Conservation (phyloP, 1,139 yeast genomes). For the Pichia sp. region DNA sequence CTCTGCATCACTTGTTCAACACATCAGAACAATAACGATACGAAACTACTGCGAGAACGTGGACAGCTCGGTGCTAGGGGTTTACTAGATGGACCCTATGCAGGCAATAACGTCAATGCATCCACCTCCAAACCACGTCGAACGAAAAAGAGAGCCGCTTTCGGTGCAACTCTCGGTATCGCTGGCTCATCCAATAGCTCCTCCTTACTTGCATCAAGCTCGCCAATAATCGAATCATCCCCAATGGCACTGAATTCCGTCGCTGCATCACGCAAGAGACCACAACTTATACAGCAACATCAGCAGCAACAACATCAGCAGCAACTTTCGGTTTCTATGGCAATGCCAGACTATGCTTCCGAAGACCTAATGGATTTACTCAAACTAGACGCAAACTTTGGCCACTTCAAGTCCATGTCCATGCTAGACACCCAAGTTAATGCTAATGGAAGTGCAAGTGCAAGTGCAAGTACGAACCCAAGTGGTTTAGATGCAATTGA, state of each 20-base stretch:
- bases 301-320: no score
- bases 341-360: no score
- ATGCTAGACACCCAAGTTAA: neutral
- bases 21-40: slow-evolving; percentile 19
- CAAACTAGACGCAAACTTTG: slow-evolving; percentile 8
- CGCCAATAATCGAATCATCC: no score
- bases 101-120: slow-evolving; percentile 8
- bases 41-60: slow-evolving; percentile 21
- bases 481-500: slow-evolving; percentile 22
- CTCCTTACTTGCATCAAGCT: no score
- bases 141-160: no score
- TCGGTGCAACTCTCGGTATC: no score
- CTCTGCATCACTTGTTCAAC: slow-evolving; percentile 25
- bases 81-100: slow-evolving; percentile 26
- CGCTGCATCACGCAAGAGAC: no score
- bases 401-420: neutral
- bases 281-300: no score
- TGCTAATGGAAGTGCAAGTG: neutral
- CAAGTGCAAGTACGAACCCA: neutral
- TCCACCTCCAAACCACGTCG: slow-evolving; percentile 1
- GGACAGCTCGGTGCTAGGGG: slow-evolving; percentile 27
- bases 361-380: slow-evolving; percentile 8
- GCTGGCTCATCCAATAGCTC: no score
- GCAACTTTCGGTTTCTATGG: no score
- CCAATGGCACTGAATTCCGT: no score